Evolutionary conservation across 345 rosid genomes (phyloP).

Genomic region (Populus pruinosa): DNA sequence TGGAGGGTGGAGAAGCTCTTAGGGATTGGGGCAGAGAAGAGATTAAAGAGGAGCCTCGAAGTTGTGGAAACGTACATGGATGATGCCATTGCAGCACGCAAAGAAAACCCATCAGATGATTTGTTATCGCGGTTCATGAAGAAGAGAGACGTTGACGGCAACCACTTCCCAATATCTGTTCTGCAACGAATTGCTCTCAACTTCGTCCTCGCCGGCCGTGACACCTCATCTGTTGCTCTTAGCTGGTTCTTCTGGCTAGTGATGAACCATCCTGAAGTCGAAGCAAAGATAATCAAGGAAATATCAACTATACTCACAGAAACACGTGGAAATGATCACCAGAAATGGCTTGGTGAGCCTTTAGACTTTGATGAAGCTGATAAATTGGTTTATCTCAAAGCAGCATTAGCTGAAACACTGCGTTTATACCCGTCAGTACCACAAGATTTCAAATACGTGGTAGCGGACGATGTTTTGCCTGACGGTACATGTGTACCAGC

Average conservation of each 20-base stretch:
- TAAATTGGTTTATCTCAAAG: constrained; percentile 66
- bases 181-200: constrained; percentile 86
- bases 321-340: constrained; percentile 56
- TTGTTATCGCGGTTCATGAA: constrained; percentile 76
- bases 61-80: constrained; percentile 70
- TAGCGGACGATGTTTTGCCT: constrained; percentile 67
- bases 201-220: constrained; percentile 89
- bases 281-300: constrained; percentile 61
- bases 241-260: constrained; percentile 97
- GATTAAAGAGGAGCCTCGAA: constrained; percentile 47
- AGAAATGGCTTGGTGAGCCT: constrained; percentile 70
- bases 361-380: constrained; percentile 80
- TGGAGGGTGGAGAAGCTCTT: constrained; percentile 67
- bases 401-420: constrained; percentile 82
- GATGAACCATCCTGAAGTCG: constrained; percentile 61
- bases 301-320: constrained; percentile 52
- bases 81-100: constrained; percentile 59
- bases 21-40: constrained; percentile 57
- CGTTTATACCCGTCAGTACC: constrained; percentile 93
- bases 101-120: constrained; percentile 76
- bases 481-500: constrained; percentile 75
- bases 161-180: constrained; percentile 47
- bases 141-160: constrained; percentile 65
- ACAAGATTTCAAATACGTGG: constrained; percentile 73
- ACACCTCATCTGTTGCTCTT: constrained; percentile 86